Percentiles rank a stretch among this genome's conserved stretches.
These are phyloP conservation scores for Geotrichum histeridarum DNA, from an alignment of 1,139 yeast genomes.

Conservation along the genomic window DNA sequence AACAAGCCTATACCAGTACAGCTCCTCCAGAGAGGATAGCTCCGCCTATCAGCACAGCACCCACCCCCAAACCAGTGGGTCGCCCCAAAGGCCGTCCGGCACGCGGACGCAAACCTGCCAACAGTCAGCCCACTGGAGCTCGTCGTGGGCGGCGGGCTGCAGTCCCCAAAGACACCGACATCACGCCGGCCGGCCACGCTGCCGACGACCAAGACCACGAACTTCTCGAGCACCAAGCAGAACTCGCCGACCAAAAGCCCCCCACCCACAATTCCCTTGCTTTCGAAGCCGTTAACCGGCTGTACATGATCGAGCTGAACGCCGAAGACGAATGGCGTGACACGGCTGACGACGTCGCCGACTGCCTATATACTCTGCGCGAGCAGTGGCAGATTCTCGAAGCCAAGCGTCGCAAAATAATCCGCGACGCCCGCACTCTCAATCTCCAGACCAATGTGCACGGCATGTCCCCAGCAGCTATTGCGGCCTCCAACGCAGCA, in stretches of 20 bases:
- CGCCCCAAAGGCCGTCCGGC: constrained; percentile 10
- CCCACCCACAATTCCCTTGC: constrained; percentile 18
- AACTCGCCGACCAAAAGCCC: not conserved
- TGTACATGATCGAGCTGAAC: constrained; percentile 22
- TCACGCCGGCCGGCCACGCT: not conserved
- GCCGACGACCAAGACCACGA: constrained; percentile 7
- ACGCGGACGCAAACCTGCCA: constrained; percentile 6
- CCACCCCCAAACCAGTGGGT: constrained; percentile 6
- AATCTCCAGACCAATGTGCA: constrained; percentile 3
- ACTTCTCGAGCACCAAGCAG: constrained; percentile 5
- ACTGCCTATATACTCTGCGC: not conserved
- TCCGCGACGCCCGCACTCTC: constrained; percentile 1
- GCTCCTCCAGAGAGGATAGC: not conserved
- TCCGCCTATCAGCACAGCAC: not conserved
- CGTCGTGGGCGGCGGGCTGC: constrained; percentile 4
- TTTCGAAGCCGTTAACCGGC: constrained; percentile 20
- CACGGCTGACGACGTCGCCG: constrained; percentile 25
- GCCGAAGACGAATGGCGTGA: constrained; percentile 28
- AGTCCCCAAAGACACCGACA: not conserved
- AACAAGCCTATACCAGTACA: not conserved
- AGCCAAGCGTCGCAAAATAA: not conserved
- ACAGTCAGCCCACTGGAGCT: not conserved
- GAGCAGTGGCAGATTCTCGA: constrained; percentile 7
- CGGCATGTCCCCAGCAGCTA: not conserved
- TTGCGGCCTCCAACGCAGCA: not conserved